Conservation (phyloP, 2,329 filamentous ascomycete genomes). For the Fusarium temperatum region DNA sequence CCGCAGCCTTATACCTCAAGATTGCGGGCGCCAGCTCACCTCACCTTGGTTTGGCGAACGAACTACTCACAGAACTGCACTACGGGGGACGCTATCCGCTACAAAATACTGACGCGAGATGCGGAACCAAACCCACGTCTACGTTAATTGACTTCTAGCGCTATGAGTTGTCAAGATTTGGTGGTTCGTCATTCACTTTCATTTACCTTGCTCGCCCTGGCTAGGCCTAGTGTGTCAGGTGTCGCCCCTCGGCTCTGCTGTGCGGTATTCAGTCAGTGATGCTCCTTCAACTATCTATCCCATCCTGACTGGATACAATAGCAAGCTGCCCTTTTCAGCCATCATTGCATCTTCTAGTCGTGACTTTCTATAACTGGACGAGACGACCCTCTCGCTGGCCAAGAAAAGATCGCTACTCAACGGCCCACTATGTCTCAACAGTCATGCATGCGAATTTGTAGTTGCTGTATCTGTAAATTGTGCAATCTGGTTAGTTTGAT, state of each 20-base stretch:
- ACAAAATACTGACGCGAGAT: conserved; percentile 20
- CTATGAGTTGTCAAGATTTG: conserved; percentile 13
- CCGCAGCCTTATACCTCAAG: conserved; percentile 14
- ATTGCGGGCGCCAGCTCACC: conserved; percentile 8
- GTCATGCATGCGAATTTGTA: neutral
- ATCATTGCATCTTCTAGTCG: neutral
- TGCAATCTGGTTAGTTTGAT: neutral
- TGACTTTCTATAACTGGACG: neutral
- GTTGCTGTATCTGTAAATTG: neutral
- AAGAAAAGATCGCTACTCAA: conserved; percentile 12
- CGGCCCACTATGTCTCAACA: conserved; percentile 2
- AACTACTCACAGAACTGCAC: neutral
- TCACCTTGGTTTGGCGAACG: neutral
- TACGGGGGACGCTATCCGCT: neutral
- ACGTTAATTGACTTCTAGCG: conserved; percentile 3
- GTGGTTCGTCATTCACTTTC: conserved; percentile 2
- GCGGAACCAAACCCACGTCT: conserved; percentile 2
- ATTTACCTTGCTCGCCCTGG: neutral
- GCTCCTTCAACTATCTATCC: neutral
- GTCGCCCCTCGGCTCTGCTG: conserved; percentile 19
- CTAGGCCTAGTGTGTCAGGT: conserved; percentile 25
- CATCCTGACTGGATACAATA: neutral
- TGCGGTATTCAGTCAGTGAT: neutral
- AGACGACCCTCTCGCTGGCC: neutral
- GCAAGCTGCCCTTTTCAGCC: conserved; percentile 4